A percentile compares a stretch with the other conserved stretches of the same genome.
Conservation (phyloP, 1,139 yeast species). For the Debaryomyces subglobosus region DNA sequence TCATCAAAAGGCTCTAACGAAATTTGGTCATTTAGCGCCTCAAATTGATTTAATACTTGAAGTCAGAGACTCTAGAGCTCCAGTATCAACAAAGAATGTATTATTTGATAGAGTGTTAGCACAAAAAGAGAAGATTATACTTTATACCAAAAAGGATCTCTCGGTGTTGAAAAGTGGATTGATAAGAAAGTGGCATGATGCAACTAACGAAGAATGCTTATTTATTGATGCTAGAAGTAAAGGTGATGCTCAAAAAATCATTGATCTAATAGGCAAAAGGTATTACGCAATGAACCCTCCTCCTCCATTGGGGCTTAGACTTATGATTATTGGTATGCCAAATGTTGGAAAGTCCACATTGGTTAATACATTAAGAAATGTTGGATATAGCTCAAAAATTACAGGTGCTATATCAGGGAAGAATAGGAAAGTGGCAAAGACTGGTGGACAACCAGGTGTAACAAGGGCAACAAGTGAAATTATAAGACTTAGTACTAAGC, state of each 20-base stretch:
- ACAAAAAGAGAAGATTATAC: conserved; percentile 57
- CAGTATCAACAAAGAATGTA: conserved; percentile 79
- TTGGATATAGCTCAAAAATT: conserved; percentile 41
- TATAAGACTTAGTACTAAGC: conserved; percentile 62
- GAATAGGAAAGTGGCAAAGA: conserved; percentile 70
- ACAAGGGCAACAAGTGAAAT: conserved; percentile 80
- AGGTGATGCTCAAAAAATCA: conserved; percentile 53
- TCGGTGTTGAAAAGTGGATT: conserved; percentile 35
- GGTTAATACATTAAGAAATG: conserved; percentile 70
- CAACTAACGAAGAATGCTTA: conserved; percentile 54
- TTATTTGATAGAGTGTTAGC: conserved; percentile 72
- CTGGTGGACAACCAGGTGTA: conserved; percentile 92
- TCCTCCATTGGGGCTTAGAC: conserved; percentile 80
- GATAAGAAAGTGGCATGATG: conserved; percentile 56
- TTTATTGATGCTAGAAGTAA: conserved; percentile 61
- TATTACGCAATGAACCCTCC: conserved; percentile 55
- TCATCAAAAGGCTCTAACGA: conserved; percentile 77
- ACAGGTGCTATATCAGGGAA: conserved; percentile 33
- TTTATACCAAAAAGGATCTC: conserved; percentile 72
- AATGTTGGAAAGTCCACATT: conserved; percentile 97
- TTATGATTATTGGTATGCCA: conserved; percentile 92
- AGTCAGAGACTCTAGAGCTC: conserved; percentile 87
- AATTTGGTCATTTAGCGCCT: conserved; percentile 71
- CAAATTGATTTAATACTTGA: conserved; percentile 83
- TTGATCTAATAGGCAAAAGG: conserved; percentile 50